Evolutionary conservation across 176 grass and related monocot genomes (phyloP), one percentile per base, ranked within the genome.

Genomic region (Hordeum marinum): DNA sequence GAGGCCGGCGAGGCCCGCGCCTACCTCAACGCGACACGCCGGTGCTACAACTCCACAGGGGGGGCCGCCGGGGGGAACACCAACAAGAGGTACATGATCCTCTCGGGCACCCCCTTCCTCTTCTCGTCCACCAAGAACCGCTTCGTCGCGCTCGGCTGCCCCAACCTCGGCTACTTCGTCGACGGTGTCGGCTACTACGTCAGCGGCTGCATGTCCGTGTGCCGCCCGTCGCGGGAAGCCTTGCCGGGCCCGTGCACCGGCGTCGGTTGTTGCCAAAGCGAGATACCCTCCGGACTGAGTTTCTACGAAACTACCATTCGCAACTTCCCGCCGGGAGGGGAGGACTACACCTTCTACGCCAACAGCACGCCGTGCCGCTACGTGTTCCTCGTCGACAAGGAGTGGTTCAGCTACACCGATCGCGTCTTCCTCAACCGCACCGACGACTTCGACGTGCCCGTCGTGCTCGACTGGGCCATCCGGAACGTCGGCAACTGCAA

Each of bases 381-480:
- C 43, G 88, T 73, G 20, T 96, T 96, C 75, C 63, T 93, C 0
- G 87, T 55, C 0, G 89, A 91, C 0, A 2, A 18, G 0, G 72
- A 68, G 0, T 85, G 84, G 90, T 91, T 89, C 84, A 5, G 1
- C 0, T 95, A 90, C 83, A 50, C 18, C 55, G 87, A 68, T 6
- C 23, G 17, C 12, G 41, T 31, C 0, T 84, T 87, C 48, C 75
- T 85, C 13, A 78, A 72, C 58, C 81, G 76, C 27, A 90, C 48
- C 13, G n/a, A 77, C 5, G 76, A 84, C 15, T 90, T 91, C 58
- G 35, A 0, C 18, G 84, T 65, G 10, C 83, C 86, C 46, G 46
- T 95, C 10, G 80, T 85, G 58, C 24, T 91, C 18, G 88, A 96
- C 76, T 96, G 91, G 91, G 90, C 89, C 18, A 5, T 96, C 23